Base-by-base conservation (phyloP, 108 stramenopile genomes). In the Cyclotella choctawhatcheeana region DNA sequence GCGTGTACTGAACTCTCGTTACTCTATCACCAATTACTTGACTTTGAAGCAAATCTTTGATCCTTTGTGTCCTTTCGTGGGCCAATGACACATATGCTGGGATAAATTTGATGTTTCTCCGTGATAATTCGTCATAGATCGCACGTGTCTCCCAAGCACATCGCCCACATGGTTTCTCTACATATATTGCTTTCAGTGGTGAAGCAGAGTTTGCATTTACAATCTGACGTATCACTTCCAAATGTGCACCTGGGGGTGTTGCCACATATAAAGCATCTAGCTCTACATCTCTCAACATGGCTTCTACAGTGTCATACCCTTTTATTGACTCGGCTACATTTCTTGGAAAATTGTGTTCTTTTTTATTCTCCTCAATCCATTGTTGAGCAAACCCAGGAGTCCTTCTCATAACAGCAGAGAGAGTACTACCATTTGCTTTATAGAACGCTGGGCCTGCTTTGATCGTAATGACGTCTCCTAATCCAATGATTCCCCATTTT, bases 371-470 rank as follows among this genome's bases (percentile, higher is more conserved):
- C 58, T 84, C 61, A n/a, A 69, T 77, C 71, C 76, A 88, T 37
- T 69, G 64, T 22, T 45, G 21, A 4, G 87, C 87, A 31, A 71
- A 71, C 12, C 84, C 84, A 0, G 84, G 87, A 20, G 87, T 84
- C 8, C 87, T 77, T 60, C 87, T 44, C 84, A 88, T 85, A 17
- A 85, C 87, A 1, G 87, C 84, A 0, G 76, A 80, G 27, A 88
- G 60, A 45, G 80, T 67, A 30, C 74, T 75, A 30, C 69, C 71
- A 17, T 75, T 12, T 32, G 73, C 79, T 69, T 84, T 84, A 56
- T 64, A 88, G 73, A 88, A 88, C 40, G 87, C 73, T 20, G 87
- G 87, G 40, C 87, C 87, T 24, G 82, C 74, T 60, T 88, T 88
- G 44, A 73, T 69, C 50, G 71, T 64, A n/a, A 59, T 63, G 13